Evolutionary conservation across 129 eudicot genomes (phyloP).

Genomic region (Arctium lappa): DNA sequence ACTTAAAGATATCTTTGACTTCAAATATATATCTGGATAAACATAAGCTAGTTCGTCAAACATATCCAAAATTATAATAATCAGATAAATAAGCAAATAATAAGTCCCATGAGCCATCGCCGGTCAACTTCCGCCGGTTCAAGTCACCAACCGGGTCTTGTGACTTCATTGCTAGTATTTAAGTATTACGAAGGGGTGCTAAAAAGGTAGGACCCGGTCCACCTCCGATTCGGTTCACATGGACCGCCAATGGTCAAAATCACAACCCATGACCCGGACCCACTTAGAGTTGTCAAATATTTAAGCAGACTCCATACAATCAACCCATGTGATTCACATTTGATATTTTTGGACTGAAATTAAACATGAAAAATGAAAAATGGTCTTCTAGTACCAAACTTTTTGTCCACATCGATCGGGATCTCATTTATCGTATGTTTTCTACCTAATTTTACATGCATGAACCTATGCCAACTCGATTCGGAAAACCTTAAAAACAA

Average conservation of each 20-base stretch:
- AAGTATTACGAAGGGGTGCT: slow-evolving; percentile 13
- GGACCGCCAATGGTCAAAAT: slow-evolving; percentile 21
- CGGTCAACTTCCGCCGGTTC: slow-evolving; percentile 19
- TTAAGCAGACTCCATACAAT: background rate
- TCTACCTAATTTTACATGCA: slow-evolving; percentile 14
- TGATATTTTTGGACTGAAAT: background rate
- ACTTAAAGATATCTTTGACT: too few relatives aligned
- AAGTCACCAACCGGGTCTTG: background rate
- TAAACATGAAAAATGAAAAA: background rate
- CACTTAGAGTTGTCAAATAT: slow-evolving; percentile 20
- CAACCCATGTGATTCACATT: slow-evolving; percentile 25
- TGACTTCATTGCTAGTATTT: slow-evolving; percentile 4
- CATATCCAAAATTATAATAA: background rate
- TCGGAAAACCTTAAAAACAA: background rate
- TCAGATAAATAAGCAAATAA: background rate
- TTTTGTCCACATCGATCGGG: slow-evolving; percentile 9
- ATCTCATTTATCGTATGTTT: background rate
- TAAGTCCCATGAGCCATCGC: slow-evolving; percentile 8
- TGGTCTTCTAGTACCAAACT: slow-evolving; percentile 14
- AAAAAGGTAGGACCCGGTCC: slow-evolving; percentile 13
- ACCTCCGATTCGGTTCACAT: slow-evolving; percentile 25
- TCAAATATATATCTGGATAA: too few relatives aligned
- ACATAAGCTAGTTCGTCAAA: too few relatives aligned
- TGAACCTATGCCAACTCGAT: background rate
- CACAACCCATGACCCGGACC: slow-evolving; percentile 3